These are phyloP conservation scores for Canavalia gladiata DNA, from an alignment of 306 rosid genomes.

Conservation along the genomic window DNA sequence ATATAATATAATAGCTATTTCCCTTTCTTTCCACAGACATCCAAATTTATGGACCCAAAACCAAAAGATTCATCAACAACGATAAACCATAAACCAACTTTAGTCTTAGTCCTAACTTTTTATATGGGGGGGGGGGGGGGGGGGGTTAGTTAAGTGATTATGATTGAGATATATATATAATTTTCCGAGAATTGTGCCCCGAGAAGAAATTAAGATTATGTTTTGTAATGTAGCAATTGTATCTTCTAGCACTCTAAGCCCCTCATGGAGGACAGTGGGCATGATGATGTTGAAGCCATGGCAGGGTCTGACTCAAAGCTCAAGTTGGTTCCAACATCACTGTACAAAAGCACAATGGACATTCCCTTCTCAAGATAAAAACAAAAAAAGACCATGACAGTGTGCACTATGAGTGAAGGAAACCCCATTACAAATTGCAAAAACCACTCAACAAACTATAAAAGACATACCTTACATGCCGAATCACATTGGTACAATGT, in stretches of 20 bases:
- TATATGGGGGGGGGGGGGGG: accelerated
- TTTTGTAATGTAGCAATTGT: not conserved
- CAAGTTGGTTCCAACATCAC: slow-evolving; percentile 46
- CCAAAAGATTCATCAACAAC: slow-evolving; percentile 22
- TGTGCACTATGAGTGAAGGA: slow-evolving; percentile 52
- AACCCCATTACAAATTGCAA: slow-evolving; percentile 50
- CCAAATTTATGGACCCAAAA: slow-evolving; percentile 37
- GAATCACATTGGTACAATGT: slow-evolving; percentile 48
- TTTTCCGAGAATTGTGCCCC: slow-evolving; percentile 7
- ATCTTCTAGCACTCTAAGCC: not conserved
- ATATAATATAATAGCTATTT: slow-evolving; percentile 15
- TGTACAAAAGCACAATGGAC: slow-evolving; percentile 41
- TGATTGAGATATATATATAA: not conserved
- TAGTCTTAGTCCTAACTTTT: not conserved
- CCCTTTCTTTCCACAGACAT: slow-evolving; percentile 36
- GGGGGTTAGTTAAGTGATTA: not conserved
- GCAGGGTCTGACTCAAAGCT: slow-evolving; percentile 47
- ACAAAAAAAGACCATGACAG: slow-evolving; percentile 62
- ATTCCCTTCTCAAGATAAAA: slow-evolving; percentile 47
- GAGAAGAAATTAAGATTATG: not conserved
- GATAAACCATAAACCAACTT: slow-evolving; percentile 32
- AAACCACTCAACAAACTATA: slow-evolving; percentile 47
- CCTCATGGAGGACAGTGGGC: slow-evolving; percentile 31
- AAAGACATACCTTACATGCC: slow-evolving; percentile 54
- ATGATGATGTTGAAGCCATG: slow-evolving; percentile 40